Base-by-base conservation (phyloP, 345 rosid species). In the Euphorbia peplus region DNA sequence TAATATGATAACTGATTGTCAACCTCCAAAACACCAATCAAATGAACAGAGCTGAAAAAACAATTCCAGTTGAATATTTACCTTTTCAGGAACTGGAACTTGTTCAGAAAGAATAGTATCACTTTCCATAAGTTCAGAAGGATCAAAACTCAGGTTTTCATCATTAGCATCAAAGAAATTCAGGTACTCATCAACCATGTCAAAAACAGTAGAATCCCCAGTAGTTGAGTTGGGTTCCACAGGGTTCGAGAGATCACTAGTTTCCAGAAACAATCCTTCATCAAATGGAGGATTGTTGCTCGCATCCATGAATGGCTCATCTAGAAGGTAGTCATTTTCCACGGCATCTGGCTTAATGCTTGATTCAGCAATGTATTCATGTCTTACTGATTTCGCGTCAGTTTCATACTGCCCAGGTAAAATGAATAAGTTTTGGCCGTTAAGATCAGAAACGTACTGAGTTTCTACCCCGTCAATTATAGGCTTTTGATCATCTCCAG, bases 161-260 rank as follows among this genome's bases (percentile, higher is more conserved):
- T 80, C 90, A 78, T 70, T 78, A 54, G 83, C 87, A 79, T 90
- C 93, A 37, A 71, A 81, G 79, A 87, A 87, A 54, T 77, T 84
- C 57, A 95, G 87, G 67, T 84, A 95, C 51, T 95, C 96, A 14
- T 84, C 96, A 70, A 81, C 53, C 75, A 83, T 58, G 75, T 83
- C 71, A 68, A 88, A 88, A 71, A 71, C 82, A 16, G 76, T 11
- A 50, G 60, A 15, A 52, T 68, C 80, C 29, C 60, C 72, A 4
- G 67, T 72, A 14, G n/a, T n/a, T n/a, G 84, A 46, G 58, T 83
- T 82, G 39, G 77, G 75, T 73, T 80, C 87, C 46, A 63, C 22
- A 10, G 76, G 64, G 72, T 72, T 78, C 48, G 83, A 77, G 68
- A 91, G 92, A 78, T 95, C 97, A 70, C 85, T 80, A 32, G 92